phyloP scores from a whole-genome alignment of 345 rosid species.

The Populus alba region DNA sequence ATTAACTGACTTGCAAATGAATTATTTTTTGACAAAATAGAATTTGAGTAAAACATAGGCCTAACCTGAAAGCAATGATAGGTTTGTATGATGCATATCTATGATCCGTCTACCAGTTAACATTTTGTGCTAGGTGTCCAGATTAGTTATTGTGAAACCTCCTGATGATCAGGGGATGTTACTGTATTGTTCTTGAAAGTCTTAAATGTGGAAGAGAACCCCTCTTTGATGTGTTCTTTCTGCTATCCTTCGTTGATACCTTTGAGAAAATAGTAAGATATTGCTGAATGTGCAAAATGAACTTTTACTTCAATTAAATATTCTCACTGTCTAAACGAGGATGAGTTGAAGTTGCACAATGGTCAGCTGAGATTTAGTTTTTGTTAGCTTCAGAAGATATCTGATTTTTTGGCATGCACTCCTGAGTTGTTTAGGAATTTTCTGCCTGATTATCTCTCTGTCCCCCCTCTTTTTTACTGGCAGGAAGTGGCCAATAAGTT shows the following conservation, averaged over 20 bases:
- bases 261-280: not conserved
- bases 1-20: not conserved
- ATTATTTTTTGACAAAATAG: not conserved
- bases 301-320: not conserved
- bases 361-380: not conserved
- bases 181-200: not conserved
- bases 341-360: not conserved
- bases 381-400: not conserved
- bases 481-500: conserved; percentile 69
- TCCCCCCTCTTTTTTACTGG: conserved; percentile 17
- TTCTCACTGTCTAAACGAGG: not conserved
- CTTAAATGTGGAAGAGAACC: not conserved
- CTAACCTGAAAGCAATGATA: not conserved
- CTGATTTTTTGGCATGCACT: not conserved
- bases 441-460: conserved; percentile 13
- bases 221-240: not conserved
- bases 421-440: not conserved
- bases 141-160: not conserved
- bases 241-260: not conserved
- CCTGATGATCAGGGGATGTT: not conserved
- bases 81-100: not conserved
- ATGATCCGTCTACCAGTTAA: not conserved
- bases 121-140: not conserved
- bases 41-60: not conserved
- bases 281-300: conserved; percentile 1